A percentile compares a stretch with the other conserved stretches of the same genome.
Evolutionary conservation across 306 rosid genomes (phyloP).

Genomic region (Quercus agrifolia): DNA sequence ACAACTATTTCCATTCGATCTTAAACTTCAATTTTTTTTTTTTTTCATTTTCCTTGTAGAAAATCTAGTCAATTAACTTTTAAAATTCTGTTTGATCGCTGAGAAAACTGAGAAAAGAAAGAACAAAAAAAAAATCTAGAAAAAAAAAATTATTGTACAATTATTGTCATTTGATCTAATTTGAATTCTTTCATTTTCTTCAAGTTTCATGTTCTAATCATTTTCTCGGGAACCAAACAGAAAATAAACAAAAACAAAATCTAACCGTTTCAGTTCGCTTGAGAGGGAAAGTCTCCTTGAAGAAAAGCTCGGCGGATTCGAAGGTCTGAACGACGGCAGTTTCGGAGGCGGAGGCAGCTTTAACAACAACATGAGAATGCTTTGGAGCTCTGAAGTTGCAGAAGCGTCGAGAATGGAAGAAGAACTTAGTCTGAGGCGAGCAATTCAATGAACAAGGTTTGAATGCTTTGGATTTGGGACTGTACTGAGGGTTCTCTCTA

Average conservation of each 20-base stretch:
- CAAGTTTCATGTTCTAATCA: neutral
- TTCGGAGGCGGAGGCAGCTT: slow-evolving; percentile 37
- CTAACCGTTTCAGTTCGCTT: slow-evolving; percentile 53
- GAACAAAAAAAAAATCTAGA: too few relatives aligned
- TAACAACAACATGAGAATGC: slow-evolving; percentile 14
- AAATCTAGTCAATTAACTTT: too few relatives aligned
- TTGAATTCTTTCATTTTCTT: neutral
- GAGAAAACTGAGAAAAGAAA: too few relatives aligned
- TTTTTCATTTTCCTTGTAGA: too few relatives aligned
- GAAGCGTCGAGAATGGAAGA: slow-evolving; percentile 33
- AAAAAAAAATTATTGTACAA: too few relatives aligned
- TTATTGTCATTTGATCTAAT: too few relatives aligned
- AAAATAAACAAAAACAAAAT: neutral
- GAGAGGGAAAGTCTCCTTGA: slow-evolving; percentile 51
- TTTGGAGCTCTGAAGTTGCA: slow-evolving; percentile 38
- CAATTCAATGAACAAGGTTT: slow-evolving; percentile 28
- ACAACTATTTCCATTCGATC: too few relatives aligned
- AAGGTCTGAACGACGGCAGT: slow-evolving; percentile 38
- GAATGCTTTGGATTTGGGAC: slow-evolving; percentile 27
- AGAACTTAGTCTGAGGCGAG: slow-evolving; percentile 24
- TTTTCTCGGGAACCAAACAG: neutral
- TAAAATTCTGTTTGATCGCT: too few relatives aligned
- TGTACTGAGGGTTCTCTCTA: slow-evolving; percentile 9
- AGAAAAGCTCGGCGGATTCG: slow-evolving; percentile 39
- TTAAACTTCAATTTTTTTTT: too few relatives aligned